These are phyloP conservation scores for Phytophthora sp. DNA, from an alignment of 352 stramenopile species.

Conservation along the genomic window DNA sequence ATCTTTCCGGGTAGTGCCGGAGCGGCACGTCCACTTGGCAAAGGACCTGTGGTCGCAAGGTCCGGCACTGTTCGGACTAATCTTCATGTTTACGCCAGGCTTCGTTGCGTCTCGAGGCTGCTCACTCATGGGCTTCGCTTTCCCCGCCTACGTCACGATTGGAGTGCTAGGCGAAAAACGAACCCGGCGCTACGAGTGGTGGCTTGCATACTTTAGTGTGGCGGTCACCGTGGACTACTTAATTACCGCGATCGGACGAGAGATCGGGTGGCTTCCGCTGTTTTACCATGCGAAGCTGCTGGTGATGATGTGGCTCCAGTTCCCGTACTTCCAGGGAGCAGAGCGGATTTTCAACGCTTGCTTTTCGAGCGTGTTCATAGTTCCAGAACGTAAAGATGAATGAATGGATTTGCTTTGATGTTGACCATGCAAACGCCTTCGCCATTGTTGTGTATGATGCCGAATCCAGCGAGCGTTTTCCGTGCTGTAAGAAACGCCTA, in stretches of 20 bases:
- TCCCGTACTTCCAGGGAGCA: conserved; percentile 90
- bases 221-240: conserved; percentile 76
- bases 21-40: conserved; percentile 68
- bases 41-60: conserved; percentile 84
- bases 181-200: conserved; percentile 87
- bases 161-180: conserved; percentile 77
- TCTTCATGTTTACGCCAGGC: conserved; percentile 87
- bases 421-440: neutral
- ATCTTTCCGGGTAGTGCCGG: conserved; percentile 66
- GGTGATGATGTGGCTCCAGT: conserved; percentile 89
- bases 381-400: conserved; percentile 45
- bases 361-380: conserved; percentile 81
- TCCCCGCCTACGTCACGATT: conserved; percentile 85
- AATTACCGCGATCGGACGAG: conserved; percentile 54
- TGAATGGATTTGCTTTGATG: conserved; percentile 30
- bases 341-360: conserved; percentile 80
- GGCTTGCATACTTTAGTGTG: conserved; percentile 85
- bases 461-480: neutral
- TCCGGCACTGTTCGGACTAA: conserved; percentile 71
- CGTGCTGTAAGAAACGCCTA: conserved; percentile 3
- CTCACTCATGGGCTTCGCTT: conserved; percentile 77
- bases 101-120: conserved; percentile 84
- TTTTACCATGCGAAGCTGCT: conserved; percentile 89
- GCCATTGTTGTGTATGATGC: neutral
- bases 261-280: conserved; percentile 81